Evolutionary conservation across 768 basidiomycete species (phyloP), one percentile per base, ranked within the genome.

Genomic region (Phlegmacium glaucopus): DNA sequence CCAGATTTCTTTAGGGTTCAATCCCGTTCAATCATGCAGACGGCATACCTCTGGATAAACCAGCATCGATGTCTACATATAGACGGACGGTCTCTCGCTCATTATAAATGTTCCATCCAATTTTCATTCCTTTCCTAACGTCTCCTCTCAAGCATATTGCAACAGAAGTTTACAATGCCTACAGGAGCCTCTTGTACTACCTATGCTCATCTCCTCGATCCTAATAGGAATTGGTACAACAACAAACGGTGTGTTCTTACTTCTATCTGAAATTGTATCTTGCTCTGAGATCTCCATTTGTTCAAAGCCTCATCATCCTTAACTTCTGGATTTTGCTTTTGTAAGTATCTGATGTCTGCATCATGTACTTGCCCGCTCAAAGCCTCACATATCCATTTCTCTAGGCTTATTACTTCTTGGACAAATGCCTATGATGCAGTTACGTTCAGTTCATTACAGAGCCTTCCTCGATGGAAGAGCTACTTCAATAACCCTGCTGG

Each of bases 381-480:
- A 34, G n/a, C 32, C 32, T 43, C 45, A 42, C 13, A 49, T 12
- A 2, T 22, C 41, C 11, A 12, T 36, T 22, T 40, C 16, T 44
- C 16, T 45, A 84, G 83, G 41, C 78, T 88, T 52, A 83, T 87
- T 59, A 87, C 85, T 9, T 86, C 85, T 18, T 84, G 83, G 11
- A 85, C 82, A 40, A 85, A 81, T 61, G 87, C 86, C 43, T 88
- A 82, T 60, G 87, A 88, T 57, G 83, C 84, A 50, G 82, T 79
- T 62, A 80, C 87, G 79, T 85, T 87, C 85, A 87, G 89, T 65
- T 84, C 83, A 61, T 71, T 90, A 35, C 87, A 90, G 64, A 77
- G 78, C 39, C 70, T 89, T 49, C 45, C 58, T 13, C 78, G 83
- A 53, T 90, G 88, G 88, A 63, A 71, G 39, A 39, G 50, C 7